These are phyloP conservation scores for Chlorociboria aeruginascens DNA, from an alignment of 495 filamentous ascomycete species.

Conservation along the genomic window DNA sequence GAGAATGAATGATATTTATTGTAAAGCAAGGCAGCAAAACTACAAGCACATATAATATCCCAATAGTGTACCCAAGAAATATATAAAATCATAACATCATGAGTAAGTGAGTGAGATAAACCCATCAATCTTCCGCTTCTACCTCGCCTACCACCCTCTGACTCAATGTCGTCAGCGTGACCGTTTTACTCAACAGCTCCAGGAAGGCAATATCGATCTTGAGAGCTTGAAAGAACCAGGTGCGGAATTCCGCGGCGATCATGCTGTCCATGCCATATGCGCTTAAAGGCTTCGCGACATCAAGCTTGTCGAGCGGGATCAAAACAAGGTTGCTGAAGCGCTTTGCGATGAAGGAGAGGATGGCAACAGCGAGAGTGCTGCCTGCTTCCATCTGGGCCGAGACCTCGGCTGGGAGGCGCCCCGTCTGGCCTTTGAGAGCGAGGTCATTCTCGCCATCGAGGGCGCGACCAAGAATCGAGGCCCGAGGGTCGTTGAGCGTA, in stretches of 20 bases:
- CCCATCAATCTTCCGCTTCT: no score
- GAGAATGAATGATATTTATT: no score
- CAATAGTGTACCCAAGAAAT: no score
- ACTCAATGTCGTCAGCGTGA: background rate
- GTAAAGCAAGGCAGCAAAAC: no score
- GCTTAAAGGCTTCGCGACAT: slow-evolving; percentile 15
- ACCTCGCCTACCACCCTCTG: no score
- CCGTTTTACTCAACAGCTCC: background rate
- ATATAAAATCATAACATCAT: no score
- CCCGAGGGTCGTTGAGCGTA: background rate
- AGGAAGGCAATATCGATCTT: slow-evolving; percentile 23
- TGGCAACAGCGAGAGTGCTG: slow-evolving; percentile 3
- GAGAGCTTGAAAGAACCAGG: slow-evolving; percentile 23
- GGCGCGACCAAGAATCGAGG: background rate
- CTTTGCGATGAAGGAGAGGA: slow-evolving; percentile 13
- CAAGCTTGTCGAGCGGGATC: slow-evolving; percentile 23
- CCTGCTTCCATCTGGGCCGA: background rate
- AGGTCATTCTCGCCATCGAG: background rate
- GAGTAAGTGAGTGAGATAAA: no score
- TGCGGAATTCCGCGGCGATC: slow-evolving; percentile 30
- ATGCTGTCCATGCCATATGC: slow-evolving; percentile 31
- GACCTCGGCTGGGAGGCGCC: background rate
- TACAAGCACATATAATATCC: no score
- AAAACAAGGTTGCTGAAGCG: slow-evolving; percentile 22
- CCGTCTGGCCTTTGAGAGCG: background rate